Percentiles rank a stretch among this genome's conserved stretches.
Evolutionary conservation across 2,329 filamentous ascomycete species (phyloP).

Genomic region (Geosmithia morbida): DNA sequence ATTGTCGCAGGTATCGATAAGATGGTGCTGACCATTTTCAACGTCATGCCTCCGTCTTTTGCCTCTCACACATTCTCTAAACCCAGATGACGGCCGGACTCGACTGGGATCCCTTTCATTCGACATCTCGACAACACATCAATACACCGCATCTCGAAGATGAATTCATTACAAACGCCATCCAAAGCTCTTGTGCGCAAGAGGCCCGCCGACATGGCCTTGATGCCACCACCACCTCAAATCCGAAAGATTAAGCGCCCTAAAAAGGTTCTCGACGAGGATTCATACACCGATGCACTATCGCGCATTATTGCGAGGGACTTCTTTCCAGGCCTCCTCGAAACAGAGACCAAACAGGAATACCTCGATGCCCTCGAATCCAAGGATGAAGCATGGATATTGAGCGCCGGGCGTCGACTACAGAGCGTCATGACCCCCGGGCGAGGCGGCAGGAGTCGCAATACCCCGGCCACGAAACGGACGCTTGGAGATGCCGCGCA

Average conservation of each 20-base stretch:
- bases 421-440: slow-evolving; percentile 72
- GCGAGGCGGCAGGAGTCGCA: slow-evolving; percentile 11
- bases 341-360: slow-evolving; percentile 77
- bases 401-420: slow-evolving; percentile 58
- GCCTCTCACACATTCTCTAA: background rate
- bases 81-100: no score
- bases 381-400: slow-evolving; percentile 73
- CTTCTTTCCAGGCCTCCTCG: slow-evolving; percentile 85
- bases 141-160: slow-evolving; percentile 8
- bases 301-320: slow-evolving; percentile 93
- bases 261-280: slow-evolving; percentile 78
- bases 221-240: slow-evolving; percentile 76
- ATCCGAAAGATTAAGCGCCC: slow-evolving; percentile 87
- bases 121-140: background rate
- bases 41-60: background rate
- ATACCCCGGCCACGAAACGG: slow-evolving; percentile 4
- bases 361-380: slow-evolving; percentile 87
- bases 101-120: background rate
- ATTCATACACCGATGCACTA: slow-evolving; percentile 78
- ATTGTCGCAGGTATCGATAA: background rate
- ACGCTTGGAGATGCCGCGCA: slow-evolving; percentile 18
- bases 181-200: slow-evolving; percentile 54
- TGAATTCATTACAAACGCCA: slow-evolving; percentile 17
- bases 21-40: background rate
- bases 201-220: slow-evolving; percentile 46